Percentiles rank a stretch among this genome's conserved stretches.
Evolutionary conservation across 129 eudicot species (phyloP).

Genomic region (Calendula officinalis): DNA sequence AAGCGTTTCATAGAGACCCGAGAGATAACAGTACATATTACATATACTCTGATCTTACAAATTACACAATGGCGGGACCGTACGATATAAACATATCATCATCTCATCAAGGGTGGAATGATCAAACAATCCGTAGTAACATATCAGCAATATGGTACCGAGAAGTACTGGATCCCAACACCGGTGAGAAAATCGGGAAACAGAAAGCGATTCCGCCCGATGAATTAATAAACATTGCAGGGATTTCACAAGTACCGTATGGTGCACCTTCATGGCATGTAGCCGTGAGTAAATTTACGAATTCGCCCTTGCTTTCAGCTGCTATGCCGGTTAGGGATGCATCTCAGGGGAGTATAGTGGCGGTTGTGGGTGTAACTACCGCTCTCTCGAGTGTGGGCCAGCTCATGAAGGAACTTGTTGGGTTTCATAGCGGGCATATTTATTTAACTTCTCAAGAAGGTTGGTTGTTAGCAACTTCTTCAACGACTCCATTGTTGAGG

Average conservation of each 20-base stretch:
- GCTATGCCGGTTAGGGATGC: constrained; percentile 90
- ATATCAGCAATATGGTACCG: constrained; percentile 87
- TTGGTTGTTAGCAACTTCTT: constrained; percentile 88
- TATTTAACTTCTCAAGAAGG: constrained; percentile 97
- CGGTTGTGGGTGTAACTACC: constrained; percentile 96
- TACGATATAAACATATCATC: constrained; percentile 42
- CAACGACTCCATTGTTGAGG: constrained; percentile 69
- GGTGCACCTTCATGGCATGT: constrained; percentile 97
- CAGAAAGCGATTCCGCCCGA: constrained; percentile 70
- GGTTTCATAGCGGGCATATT: constrained; percentile 86
- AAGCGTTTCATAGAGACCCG: constrained; percentile 94
- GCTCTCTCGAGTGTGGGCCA: constrained; percentile 91
- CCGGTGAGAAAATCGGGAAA: constrained; percentile 80
- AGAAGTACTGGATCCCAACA: constrained; percentile 70
- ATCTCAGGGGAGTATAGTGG: constrained; percentile 68
- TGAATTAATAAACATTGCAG: constrained; percentile 86
- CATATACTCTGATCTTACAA: constrained; percentile 79
- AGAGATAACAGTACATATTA: constrained; percentile 80
- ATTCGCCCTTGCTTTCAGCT: constrained; percentile 87
- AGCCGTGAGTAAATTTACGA: constrained; percentile 77
- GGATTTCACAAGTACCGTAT: constrained; percentile 92
- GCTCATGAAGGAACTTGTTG: constrained; percentile 92
- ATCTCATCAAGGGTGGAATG: constrained; percentile 83
- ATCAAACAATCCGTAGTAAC: constrained; percentile 66
- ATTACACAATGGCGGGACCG: constrained; percentile 66